Base-by-base conservation (phyloP, 176 grass and related monocot species). In the Lolium perenne region DNA sequence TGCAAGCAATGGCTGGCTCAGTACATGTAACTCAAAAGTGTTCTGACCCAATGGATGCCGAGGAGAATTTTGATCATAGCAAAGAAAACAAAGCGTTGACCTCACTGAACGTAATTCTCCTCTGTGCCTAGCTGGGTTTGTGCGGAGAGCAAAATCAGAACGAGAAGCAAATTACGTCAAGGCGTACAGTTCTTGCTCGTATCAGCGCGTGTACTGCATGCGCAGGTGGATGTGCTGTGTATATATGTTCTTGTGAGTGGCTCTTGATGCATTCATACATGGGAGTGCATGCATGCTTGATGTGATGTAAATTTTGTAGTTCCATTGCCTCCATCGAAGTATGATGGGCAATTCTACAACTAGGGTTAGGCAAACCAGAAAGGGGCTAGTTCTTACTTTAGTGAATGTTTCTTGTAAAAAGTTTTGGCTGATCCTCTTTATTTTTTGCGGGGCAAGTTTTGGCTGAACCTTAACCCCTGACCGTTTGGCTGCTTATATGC, bases 1-100 rank as follows among this genome's bases (percentile, higher is more conserved):
- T 98, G 96, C 73, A 95, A 93, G 82, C 94, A 95, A 78, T 98
- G 96, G 96, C 84, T 98, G 54, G 80, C 91, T 63, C 92, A 98
- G 78, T 98, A 94, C 85, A 98, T 94, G 94, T 97, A 91, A 90
- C 70, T 67, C 82, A 32, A 26, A 58, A 74, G 46, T 25, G 78
- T 45, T 81, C 48, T 69, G 60, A 50, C 38, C 18, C 47, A 9
- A 5, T 71, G 40, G 63, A 82, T 76, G 57, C 73, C 58, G 57
- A 57, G 29, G 58, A 58, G 25, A 58, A 66, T 74, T 75, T 20
- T 13, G 15, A 74, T 60, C 20, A 69, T 20, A 16, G 23, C 66
- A 51, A 62, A 51, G 45, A 41, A 69, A 18, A 16, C 23, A 21
- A 73, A 58, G 3, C 29, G 2, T 18, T 46, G 20, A 73, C 49